phyloP scores from a whole-genome alignment of 768 basidiomycete genomes.

The Leccinum subtestaceum region DNA sequence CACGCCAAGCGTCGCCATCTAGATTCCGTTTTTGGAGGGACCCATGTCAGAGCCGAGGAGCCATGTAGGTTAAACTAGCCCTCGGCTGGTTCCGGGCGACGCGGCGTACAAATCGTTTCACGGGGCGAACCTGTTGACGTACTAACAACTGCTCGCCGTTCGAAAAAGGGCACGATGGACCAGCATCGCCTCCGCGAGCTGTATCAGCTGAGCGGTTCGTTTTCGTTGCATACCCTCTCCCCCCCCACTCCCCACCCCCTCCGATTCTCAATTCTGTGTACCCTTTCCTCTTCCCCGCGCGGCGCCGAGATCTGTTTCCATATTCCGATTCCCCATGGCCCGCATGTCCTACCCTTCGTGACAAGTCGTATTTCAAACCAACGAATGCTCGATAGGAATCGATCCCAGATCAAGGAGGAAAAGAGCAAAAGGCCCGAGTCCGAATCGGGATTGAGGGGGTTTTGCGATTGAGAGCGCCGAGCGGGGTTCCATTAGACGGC shows the following conservation, averaged over 20 bases:
- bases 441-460: slow-evolving; percentile 4
- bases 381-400: background rate
- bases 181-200: background rate
- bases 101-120: background rate
- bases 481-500: background rate
- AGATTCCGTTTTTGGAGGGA: background rate
- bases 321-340: background rate
- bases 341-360: background rate
- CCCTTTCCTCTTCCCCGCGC: background rate
- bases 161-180: background rate
- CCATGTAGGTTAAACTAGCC: background rate
- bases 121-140: background rate
- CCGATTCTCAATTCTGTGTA: background rate
- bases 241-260: background rate
- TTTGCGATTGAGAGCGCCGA: slow-evolving; percentile 10
- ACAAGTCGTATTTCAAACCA: background rate
- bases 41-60: background rate
- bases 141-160: background rate
- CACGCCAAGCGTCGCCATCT: background rate
- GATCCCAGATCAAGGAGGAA: background rate
- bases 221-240: background rate
- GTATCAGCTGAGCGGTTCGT: background rate
- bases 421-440: background rate
- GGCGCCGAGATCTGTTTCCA: background rate
- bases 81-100: background rate